Percentiles rank a stretch among this genome's conserved stretches.
Evolutionary conservation across 2,329 filamentous ascomycete species (phyloP).

Genomic region (Hawksworthiomyces lignivorus): DNA sequence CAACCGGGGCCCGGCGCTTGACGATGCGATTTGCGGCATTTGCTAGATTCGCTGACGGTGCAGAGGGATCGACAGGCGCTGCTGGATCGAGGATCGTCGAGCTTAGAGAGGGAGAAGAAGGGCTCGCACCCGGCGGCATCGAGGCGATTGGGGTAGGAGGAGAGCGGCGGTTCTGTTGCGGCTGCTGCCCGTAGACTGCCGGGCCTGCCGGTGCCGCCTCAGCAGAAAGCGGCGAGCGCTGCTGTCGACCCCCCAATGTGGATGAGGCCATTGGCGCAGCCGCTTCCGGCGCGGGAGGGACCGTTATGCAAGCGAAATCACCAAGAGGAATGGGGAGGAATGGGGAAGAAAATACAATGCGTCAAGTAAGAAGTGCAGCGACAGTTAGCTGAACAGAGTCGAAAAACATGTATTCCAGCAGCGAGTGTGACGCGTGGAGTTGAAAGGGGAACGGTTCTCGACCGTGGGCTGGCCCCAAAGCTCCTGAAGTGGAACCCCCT

Average conservation of each 20-base stretch:
- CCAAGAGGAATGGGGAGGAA: too few relatives aligned
- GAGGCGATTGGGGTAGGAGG: background rate
- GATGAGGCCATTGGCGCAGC: conserved; percentile 1
- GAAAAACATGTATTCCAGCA: too few relatives aligned
- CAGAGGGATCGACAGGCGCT: background rate
- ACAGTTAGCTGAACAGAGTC: too few relatives aligned
- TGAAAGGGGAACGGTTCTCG: too few relatives aligned
- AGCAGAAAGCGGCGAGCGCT: background rate
- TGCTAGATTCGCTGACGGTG: background rate
- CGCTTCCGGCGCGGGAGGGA: too few relatives aligned
- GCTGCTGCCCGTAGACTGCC: background rate
- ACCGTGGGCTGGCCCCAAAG: too few relatives aligned
- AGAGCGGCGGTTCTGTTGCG: background rate
- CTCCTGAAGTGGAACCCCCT: too few relatives aligned
- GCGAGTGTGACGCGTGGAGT: too few relatives aligned
- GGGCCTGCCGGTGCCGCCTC: background rate
- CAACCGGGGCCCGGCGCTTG: conserved; percentile 17
- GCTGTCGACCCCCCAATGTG: background rate
- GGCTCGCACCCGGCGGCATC: background rate
- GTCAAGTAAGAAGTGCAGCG: too few relatives aligned
- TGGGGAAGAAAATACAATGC: too few relatives aligned
- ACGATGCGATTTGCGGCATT: conserved; percentile 8
- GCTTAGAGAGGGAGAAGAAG: too few relatives aligned
- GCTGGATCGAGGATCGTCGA: background rate
- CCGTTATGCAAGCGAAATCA: too few relatives aligned